Conservation (phyloP, 768 basidiomycete species). For the Suillus discolor region DNA sequence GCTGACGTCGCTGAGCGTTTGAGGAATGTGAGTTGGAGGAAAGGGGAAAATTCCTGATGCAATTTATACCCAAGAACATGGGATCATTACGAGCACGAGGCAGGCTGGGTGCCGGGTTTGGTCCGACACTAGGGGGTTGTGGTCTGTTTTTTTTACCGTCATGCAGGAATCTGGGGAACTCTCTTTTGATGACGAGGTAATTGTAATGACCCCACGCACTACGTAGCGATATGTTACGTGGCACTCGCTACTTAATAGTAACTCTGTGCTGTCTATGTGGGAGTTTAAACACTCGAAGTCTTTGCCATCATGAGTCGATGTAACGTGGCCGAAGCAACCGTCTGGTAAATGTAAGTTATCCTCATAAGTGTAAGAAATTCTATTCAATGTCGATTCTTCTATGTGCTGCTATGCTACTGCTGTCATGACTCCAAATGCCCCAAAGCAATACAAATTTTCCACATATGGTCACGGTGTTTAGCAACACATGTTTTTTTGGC, state of each 20-base stretch:
- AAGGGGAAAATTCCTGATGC: not conserved
- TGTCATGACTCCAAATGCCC: not conserved
- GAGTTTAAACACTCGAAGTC: not conserved
- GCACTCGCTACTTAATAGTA: not conserved
- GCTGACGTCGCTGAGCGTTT: not conserved
- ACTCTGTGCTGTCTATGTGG: not conserved
- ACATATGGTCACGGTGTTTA: not conserved
- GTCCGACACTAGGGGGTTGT: not conserved
- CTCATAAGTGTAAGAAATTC: not conserved
- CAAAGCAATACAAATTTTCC: not conserved
- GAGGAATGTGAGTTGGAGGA: not conserved
- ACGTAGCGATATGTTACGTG: conserved; percentile 1
- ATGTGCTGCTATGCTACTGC: not conserved
- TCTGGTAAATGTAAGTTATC: not conserved
- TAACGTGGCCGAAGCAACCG: not conserved
- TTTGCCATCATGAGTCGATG: not conserved
- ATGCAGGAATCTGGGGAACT: not conserved
- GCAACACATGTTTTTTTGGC: not conserved
- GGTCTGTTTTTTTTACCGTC: not conserved
- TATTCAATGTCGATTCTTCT: not conserved
- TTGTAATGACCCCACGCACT: not conserved
- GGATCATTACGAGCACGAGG: not conserved
- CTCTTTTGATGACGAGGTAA: not conserved
- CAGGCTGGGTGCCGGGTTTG: not conserved
- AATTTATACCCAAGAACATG: not conserved